Percentiles rank a stretch among this genome's conserved stretches.
Evolutionary conservation across 106 monocot genomes (phyloP).

Genomic region (Allium fistulosum): DNA sequence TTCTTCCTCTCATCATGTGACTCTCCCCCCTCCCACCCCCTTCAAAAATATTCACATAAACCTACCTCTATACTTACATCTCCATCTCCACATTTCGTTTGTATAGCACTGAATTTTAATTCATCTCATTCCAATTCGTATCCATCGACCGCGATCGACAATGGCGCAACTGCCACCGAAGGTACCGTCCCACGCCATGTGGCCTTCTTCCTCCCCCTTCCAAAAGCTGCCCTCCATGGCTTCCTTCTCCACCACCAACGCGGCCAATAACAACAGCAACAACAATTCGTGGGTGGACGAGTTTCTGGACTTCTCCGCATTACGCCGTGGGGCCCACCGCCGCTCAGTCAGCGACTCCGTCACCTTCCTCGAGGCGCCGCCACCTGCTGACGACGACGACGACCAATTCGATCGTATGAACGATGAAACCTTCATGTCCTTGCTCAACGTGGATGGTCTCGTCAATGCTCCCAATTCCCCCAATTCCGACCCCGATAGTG

Average conservation of each 20-base stretch:
- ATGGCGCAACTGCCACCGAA: slow-evolving; percentile 93
- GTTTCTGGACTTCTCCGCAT: slow-evolving; percentile 77
- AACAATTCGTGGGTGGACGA: slow-evolving; percentile 62
- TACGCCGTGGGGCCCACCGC: slow-evolving; percentile 58
- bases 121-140: too few species aligned
- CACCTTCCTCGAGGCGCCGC: slow-evolving; percentile 49
- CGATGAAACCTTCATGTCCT: slow-evolving; percentile 83
- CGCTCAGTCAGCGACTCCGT: slow-evolving; percentile 70
- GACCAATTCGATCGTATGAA: slow-evolving; percentile 62
- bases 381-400: too few species aligned
- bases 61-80: too few species aligned
- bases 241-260: not conserved
- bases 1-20: slow-evolving; percentile 28
- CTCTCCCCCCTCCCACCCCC: not conserved
- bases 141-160: too few species aligned
- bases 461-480: not conserved
- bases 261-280: not conserved
- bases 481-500: too few species aligned
- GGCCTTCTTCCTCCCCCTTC: slow-evolving; percentile 21
- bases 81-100: too few species aligned
- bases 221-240: slow-evolving; percentile 7
- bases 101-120: too few species aligned
- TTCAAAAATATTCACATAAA: not conserved
- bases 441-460: slow-evolving; percentile 60
- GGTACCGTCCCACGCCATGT: slow-evolving; percentile 35